Evolutionary conservation across 305 asterid genomes (phyloP).

Genomic region (Striga hermonthica): DNA sequence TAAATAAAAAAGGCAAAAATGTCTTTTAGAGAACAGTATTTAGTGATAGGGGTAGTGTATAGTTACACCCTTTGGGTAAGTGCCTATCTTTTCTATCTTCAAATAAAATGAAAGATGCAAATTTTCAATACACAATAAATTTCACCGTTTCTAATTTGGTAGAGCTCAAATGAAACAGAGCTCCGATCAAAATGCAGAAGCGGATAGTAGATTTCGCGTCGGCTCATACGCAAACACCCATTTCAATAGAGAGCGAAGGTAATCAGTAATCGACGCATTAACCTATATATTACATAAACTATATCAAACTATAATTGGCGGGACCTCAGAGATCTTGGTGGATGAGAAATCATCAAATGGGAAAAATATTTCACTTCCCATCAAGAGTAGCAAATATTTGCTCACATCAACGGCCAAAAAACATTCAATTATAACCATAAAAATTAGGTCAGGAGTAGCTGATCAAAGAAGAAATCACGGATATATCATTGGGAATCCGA

Average conservation of each 20-base stretch:
- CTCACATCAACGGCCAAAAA: conserved; percentile 47
- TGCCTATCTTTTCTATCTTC: too few relatives aligned
- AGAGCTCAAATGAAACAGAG: conserved; percentile 21
- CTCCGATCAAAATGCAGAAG: conserved; percentile 27
- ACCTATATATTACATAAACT: neutral
- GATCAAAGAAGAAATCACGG: conserved; percentile 40
- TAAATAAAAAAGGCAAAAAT: too few relatives aligned
- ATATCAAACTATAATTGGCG: neutral
- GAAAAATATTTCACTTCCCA: conserved; percentile 28
- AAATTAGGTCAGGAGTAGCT: conserved; percentile 62
- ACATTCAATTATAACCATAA: neutral
- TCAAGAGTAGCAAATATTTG: conserved; percentile 86
- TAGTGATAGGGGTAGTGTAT: too few relatives aligned
- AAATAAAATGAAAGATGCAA: too few relatives aligned
- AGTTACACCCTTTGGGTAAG: too few relatives aligned
- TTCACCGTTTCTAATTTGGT: conserved; percentile 33
- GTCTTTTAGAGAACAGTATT: too few relatives aligned
- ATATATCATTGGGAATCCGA: conserved; percentile 69
- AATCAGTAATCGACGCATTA: conserved; percentile 52
- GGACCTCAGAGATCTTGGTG: conserved; percentile 84
- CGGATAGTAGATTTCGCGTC: conserved; percentile 36
- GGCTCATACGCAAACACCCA: conserved; percentile 46
- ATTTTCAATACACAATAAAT: too few relatives aligned
- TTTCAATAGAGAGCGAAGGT: conserved; percentile 33
- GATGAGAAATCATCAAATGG: conserved; percentile 49